phyloP scores from a whole-genome alignment of 768 basidiomycete species.

The Russula lepida region DNA sequence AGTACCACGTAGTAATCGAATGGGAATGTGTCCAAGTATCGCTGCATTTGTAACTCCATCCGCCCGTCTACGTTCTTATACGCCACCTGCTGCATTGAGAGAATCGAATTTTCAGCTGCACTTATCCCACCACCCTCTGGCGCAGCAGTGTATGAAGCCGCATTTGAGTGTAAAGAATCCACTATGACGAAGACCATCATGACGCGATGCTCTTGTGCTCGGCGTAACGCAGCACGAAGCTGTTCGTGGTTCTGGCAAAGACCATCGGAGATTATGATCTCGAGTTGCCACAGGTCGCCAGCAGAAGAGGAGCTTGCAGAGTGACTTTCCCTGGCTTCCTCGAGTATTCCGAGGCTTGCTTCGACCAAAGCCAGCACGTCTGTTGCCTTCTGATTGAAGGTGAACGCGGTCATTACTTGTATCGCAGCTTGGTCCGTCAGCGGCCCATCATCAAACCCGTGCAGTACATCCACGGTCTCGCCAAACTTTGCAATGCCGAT shows the following conservation, averaged over 20 bases:
- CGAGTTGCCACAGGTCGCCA: slow-evolving; percentile 90
- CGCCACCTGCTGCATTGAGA: slow-evolving; percentile 87
- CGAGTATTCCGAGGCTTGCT: slow-evolving; percentile 62
- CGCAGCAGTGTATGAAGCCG: slow-evolving; percentile 19
- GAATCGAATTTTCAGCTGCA: slow-evolving; percentile 60
- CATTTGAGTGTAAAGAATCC: slow-evolving; percentile 67
- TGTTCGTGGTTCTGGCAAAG: slow-evolving; percentile 93
- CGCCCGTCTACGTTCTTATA: slow-evolving; percentile 73
- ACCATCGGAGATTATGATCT: slow-evolving; percentile 99
- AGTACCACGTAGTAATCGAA: slow-evolving; percentile 98
- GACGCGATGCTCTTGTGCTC: slow-evolving; percentile 81
- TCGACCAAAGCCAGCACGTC: slow-evolving; percentile 80
- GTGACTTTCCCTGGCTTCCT: slow-evolving; percentile 65
- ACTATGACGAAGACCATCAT: slow-evolving; percentile 96
- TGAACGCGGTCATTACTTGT: slow-evolving; percentile 75
- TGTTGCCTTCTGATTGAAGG: slow-evolving; percentile 83
- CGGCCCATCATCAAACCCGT: slow-evolving; percentile 75
- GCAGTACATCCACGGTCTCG: slow-evolving; percentile 76
- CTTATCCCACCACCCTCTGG: neutral
- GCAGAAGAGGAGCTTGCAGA: slow-evolving; percentile 52
- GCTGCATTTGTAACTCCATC: slow-evolving; percentile 80
- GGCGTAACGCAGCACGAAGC: slow-evolving; percentile 68
- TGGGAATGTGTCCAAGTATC: slow-evolving; percentile 94
- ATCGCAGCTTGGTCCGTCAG: slow-evolving; percentile 76
- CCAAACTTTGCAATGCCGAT: slow-evolving; percentile 89